Evolutionary conservation across 2,329 filamentous ascomycete species (phyloP).

Genomic region (Trichoderma cornu-damae): DNA sequence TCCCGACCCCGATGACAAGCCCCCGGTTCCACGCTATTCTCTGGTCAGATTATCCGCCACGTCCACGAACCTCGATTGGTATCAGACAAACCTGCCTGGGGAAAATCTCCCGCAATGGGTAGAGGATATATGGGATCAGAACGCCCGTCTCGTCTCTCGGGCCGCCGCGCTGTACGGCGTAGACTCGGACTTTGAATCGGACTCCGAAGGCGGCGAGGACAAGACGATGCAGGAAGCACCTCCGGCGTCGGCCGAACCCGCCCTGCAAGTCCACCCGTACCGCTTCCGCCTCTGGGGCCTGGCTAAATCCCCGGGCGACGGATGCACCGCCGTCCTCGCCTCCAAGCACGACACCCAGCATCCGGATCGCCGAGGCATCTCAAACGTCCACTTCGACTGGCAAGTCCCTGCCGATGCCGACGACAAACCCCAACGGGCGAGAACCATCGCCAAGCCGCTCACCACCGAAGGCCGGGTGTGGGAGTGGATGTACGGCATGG

Average conservation of each 20-base stretch:
- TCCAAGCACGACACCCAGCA: conserved; percentile 46
- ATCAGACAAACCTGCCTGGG: conserved; percentile 44
- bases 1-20: conserved; percentile 24
- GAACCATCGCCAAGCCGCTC: conserved; percentile 25
- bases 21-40: conserved; percentile 43
- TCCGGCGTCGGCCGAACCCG: conserved; percentile 20
- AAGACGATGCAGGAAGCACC: conserved; percentile 18
- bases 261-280: conserved; percentile 44
- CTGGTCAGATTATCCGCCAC: conserved; percentile 51
- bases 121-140: conserved; percentile 41
- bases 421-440: neutral
- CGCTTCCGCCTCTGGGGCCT: conserved; percentile 52
- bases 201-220: conserved; percentile 24
- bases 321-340: conserved; percentile 47
- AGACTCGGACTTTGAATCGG: conserved; percentile 27
- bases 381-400: conserved; percentile 37
- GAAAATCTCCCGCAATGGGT: conserved; percentile 42
- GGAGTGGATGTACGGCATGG: conserved; percentile 56
- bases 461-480: conserved; percentile 53
- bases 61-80: conserved; percentile 47
- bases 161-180: conserved; percentile 39
- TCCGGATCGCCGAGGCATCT: conserved; percentile 39
- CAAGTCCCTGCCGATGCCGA: conserved; percentile 21
- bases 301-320: conserved; percentile 47
- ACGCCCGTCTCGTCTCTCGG: conserved; percentile 41